phyloP scores from a whole-genome alignment of 139 green algal genomes.

The Nannochloris sp. region DNA sequence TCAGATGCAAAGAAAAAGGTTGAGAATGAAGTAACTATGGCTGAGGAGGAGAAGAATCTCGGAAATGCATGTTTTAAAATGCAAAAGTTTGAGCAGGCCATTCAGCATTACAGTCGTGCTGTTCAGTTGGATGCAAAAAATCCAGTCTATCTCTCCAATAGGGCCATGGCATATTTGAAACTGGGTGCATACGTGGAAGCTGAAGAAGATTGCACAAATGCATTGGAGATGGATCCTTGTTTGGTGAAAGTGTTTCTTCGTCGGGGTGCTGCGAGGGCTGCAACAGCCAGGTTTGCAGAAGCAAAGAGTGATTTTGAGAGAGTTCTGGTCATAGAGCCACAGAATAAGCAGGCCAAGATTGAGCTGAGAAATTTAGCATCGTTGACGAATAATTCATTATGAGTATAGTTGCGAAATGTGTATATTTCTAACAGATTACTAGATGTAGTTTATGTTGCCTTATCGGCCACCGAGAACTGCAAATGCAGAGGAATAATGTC shows the following conservation, averaged over 20 bases:
- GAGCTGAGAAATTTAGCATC: conserved; percentile 22
- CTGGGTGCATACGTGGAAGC: conserved; percentile 20
- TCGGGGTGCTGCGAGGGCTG: conserved; percentile 24
- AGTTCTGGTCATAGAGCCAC: conserved; percentile 36
- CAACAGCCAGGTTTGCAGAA: conserved; percentile 2
- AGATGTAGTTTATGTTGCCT: neutral
- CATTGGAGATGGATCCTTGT: conserved; percentile 31
- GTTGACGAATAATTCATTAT: neutral
- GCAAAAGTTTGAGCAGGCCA: conserved; percentile 28
- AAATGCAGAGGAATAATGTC: too few relatives aligned
- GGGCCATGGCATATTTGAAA: conserved; percentile 38
- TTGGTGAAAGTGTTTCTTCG: conserved; percentile 40
- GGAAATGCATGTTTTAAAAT: conserved; percentile 34
- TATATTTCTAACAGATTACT: neutral
- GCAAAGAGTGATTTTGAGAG: conserved; percentile 33
- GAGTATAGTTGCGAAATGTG: neutral
- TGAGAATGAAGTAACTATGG: neutral
- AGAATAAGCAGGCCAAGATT: conserved; percentile 37
- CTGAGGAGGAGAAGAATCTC: conserved; percentile 20
- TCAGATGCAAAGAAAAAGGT: neutral
- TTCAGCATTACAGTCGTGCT: conserved; percentile 29
- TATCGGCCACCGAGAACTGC: too few relatives aligned
- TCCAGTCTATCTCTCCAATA: conserved; percentile 40
- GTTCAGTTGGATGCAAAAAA: conserved; percentile 16
- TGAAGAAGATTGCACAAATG: conserved; percentile 32